Evolutionary conservation across 192 early-diverging fungal species (phyloP).

Genomic region (Umbelopsis sp.): DNA sequence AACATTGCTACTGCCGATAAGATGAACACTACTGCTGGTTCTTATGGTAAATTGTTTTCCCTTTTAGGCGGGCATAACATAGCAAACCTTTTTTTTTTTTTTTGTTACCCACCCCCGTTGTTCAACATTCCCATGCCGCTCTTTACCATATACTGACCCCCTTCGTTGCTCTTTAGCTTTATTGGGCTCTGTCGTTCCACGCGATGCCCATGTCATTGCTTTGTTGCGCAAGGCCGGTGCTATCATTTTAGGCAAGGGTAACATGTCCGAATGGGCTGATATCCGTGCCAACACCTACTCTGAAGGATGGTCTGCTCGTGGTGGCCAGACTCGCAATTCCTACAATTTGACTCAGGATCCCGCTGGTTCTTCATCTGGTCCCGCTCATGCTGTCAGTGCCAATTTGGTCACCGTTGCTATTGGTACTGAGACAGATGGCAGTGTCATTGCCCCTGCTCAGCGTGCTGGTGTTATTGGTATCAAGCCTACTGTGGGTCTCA

Average conservation of each 20-base stretch:
- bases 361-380: slow-evolving; percentile 34
- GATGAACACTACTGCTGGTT: slow-evolving; percentile 41
- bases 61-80: neutral
- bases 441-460: slow-evolving; percentile 57
- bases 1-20: slow-evolving; percentile 39
- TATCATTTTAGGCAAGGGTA: slow-evolving; percentile 32
- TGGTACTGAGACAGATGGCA: slow-evolving; percentile 63
- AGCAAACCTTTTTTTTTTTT: neutral
- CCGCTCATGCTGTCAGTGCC: slow-evolving; percentile 27
- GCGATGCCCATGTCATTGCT: slow-evolving; percentile 37
- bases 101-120: neutral
- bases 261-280: slow-evolving; percentile 19
- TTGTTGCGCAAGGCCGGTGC: slow-evolving; percentile 37
- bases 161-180: slow-evolving; percentile 18
- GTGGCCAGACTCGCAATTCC: slow-evolving; percentile 25
- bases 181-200: slow-evolving; percentile 29
- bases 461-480: slow-evolving; percentile 63
- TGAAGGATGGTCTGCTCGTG: slow-evolving; percentile 17
- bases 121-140: neutral
- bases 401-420: slow-evolving; percentile 38
- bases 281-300: slow-evolving; percentile 19
- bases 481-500: slow-evolving; percentile 62
- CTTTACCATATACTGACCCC: neutral
- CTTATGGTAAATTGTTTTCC: slow-evolving; percentile 22
- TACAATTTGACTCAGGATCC: slow-evolving; percentile 22